Percentiles rank a stretch among this genome's conserved stretches.
Evolutionary conservation across 169 alveolate genomes (phyloP).

Genomic region (Miamiensis avidus): DNA sequence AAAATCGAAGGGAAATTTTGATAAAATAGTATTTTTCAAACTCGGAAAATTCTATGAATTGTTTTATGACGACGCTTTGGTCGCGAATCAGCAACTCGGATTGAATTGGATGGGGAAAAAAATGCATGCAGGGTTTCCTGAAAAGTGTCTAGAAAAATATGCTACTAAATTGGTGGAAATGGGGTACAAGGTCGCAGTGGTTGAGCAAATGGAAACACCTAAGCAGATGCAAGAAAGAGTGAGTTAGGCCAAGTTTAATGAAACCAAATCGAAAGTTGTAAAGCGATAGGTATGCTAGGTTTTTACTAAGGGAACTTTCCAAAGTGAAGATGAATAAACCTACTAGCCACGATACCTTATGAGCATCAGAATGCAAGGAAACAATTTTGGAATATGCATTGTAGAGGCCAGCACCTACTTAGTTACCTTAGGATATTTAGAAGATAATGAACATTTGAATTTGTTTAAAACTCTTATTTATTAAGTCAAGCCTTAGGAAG

Average conservation of each 20-base stretch:
- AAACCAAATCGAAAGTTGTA: slow-evolving; percentile 79
- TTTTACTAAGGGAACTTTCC: slow-evolving; percentile 94
- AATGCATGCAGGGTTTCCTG: slow-evolving; percentile 99
- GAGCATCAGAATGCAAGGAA: slow-evolving; percentile 49
- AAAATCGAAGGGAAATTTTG: slow-evolving; percentile 94
- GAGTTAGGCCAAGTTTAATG: slow-evolving; percentile 41
- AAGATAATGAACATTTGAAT: slow-evolving; percentile 69
- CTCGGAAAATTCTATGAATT: slow-evolving; percentile 92
- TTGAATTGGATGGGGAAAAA: slow-evolving; percentile 98
- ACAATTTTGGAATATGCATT: slow-evolving; percentile 84
- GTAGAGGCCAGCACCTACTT: slow-evolving; percentile 85
- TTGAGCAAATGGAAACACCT: slow-evolving; percentile 99
- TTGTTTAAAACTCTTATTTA: slow-evolving; percentile 73
- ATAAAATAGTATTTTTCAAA: slow-evolving; percentile 96
- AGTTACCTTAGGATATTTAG: slow-evolving; percentile 79
- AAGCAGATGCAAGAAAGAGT: slow-evolving; percentile 91
- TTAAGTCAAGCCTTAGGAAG: slow-evolving; percentile 84
- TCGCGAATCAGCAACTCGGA: slow-evolving; percentile 92
- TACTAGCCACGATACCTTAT: slow-evolving; percentile 72
- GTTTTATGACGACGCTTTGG: slow-evolving; percentile 94
- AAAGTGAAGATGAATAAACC: slow-evolving; percentile 39
- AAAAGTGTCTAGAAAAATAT: slow-evolving; percentile 93
- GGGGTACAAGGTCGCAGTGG: slow-evolving; percentile 98
- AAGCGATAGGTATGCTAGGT: slow-evolving; percentile 93
- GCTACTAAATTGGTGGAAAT: slow-evolving; percentile 90